These are phyloP conservation scores for Trichomonas tenax DNA, from an alignment of 208 protist species.

Conservation along the genomic window DNA sequence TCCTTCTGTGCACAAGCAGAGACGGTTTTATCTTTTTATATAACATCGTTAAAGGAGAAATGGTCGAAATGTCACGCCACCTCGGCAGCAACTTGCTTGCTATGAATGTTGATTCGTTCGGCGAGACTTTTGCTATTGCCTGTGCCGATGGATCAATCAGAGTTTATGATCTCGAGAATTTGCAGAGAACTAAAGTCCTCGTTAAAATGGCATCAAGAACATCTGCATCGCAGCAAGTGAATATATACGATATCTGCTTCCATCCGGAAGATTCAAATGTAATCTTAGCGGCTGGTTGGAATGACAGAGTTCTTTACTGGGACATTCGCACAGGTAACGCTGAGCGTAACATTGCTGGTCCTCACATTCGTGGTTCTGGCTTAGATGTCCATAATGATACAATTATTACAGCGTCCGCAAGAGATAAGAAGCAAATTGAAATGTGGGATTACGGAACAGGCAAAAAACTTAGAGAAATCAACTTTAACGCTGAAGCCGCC, in stretches of 20 bases:
- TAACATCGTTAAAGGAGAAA: not conserved
- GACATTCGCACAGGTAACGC: not conserved
- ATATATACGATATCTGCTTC: not conserved
- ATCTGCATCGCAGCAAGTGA: not conserved
- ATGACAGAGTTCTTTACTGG: not conserved
- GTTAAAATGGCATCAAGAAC: not conserved
- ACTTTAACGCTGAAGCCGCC: not conserved
- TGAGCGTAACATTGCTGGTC: not conserved
- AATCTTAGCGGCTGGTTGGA: not conserved
- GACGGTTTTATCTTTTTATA: not conserved
- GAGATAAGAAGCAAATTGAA: constrained; percentile 12
- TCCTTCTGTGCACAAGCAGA: not conserved
- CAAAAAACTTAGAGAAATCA: not conserved
- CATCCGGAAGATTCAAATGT: constrained; percentile 1
- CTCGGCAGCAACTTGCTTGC: not conserved
- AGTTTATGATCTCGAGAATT: not conserved
- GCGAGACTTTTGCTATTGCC: not conserved
- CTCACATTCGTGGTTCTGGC: not conserved
- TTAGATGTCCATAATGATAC: not conserved
- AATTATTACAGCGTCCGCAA: not conserved
- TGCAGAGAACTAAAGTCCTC: not conserved
- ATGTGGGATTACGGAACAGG: not conserved
- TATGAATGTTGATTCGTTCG: constrained; percentile 8
- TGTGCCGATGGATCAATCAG: not conserved
- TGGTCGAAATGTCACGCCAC: not conserved